A percentile compares a stretch with the other conserved stretches of the same genome.
These are phyloP conservation scores for Ceratopteris richardii DNA, from an alignment of 75 land plant genomes.

Conservation along the genomic window DNA sequence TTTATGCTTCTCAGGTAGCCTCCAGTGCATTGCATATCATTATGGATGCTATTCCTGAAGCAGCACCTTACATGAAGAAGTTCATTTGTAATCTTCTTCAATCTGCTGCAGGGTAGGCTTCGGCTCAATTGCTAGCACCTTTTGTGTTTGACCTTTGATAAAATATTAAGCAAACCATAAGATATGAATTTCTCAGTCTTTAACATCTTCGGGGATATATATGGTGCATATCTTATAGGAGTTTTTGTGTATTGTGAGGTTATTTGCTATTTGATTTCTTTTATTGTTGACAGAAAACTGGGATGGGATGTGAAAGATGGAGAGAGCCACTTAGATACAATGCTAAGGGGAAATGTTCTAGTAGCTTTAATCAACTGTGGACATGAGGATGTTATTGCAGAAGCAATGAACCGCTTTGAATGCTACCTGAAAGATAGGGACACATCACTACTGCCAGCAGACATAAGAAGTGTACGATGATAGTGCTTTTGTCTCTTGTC, in stretches of 20 bases:
- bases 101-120: constrained; percentile 56
- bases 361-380: constrained; percentile 64
- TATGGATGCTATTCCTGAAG: constrained; percentile 62
- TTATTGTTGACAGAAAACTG: constrained; percentile 41
- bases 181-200: too few relatives aligned
- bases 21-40: constrained; percentile 38
- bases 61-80: constrained; percentile 26
- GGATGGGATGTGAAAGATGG: constrained; percentile 80
- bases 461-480: constrained; percentile 62
- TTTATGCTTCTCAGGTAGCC: constrained; percentile 41
- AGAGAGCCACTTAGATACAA: constrained; percentile 71
- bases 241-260: too few relatives aligned
- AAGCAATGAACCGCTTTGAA: constrained; percentile 69
- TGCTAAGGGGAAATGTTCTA: constrained; percentile 85
- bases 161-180: too few relatives aligned
- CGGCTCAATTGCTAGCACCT: not conserved
- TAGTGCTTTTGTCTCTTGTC: not conserved
- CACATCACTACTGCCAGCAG: constrained; percentile 74
- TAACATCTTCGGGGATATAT: too few relatives aligned
- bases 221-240: too few relatives aligned
- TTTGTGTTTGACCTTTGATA: not conserved
- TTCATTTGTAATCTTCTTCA: constrained; percentile 52
- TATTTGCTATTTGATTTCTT: too few relatives aligned
- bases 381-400: constrained; percentile 50
- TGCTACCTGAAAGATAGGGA: constrained; percentile 68